Evolutionary conservation across 2,329 filamentous ascomycete species (phyloP).

Genomic region (Blastomyces parvus): DNA sequence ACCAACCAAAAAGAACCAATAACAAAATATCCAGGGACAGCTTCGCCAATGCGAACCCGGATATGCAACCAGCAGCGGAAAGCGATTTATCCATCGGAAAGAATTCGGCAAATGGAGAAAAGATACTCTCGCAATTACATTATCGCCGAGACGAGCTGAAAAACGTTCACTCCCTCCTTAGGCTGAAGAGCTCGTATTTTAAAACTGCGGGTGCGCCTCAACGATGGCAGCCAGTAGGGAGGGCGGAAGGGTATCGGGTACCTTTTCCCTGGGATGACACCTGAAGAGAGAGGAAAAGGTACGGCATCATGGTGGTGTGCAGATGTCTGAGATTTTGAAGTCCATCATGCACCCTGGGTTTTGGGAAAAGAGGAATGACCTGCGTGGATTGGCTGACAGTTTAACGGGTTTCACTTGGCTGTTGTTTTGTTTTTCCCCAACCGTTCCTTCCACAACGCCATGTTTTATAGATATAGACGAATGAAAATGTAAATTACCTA

Average conservation of each 20-base stretch:
- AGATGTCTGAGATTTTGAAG: slow-evolving; percentile 2
- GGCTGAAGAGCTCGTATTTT: slow-evolving; percentile 2
- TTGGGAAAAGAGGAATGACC: not conserved
- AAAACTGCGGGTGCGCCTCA: not conserved
- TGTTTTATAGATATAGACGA: not conserved
- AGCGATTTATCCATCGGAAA: no score
- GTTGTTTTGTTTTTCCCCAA: not conserved
- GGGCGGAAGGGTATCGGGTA: not conserved
- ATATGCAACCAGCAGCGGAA: not conserved
- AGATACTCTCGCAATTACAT: not conserved
- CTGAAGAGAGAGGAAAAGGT: not conserved
- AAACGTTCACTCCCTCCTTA: not conserved
- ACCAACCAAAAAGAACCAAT: not conserved
- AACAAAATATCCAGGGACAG: not conserved
- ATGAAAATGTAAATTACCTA: not conserved
- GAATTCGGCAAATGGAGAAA: not conserved
- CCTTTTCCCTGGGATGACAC: not conserved
- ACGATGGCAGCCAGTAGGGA: not conserved
- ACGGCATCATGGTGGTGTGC: not conserved
- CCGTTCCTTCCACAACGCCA: not conserved
- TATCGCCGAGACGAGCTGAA: not conserved
- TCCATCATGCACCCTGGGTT: not conserved
- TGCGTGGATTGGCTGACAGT: not conserved
- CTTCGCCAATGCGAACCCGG: not conserved
- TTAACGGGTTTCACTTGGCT: not conserved